phyloP scores from a whole-genome alignment of 1,139 yeast genomes.

The Blastobotrys aristatus region DNA sequence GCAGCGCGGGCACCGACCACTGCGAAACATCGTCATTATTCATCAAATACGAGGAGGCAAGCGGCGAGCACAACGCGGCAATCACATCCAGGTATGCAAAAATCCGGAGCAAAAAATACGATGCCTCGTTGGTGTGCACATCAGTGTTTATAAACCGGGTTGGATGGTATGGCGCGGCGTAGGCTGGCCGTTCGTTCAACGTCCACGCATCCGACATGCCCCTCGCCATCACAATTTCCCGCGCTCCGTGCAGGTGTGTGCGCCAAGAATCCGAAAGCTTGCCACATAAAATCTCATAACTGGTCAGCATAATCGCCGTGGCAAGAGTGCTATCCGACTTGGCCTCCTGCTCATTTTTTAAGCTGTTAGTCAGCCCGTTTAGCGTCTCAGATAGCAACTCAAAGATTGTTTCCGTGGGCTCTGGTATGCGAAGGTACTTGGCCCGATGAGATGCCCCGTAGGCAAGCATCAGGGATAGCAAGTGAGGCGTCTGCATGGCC shows the following conservation, averaged over 20 bases:
- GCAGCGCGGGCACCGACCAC: conserved; percentile 3
- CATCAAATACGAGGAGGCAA: conserved; percentile 27
- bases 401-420: conserved; percentile 45
- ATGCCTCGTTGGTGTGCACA: conserved; percentile 39
- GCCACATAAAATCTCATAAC: conserved; percentile 54
- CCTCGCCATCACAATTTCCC: conserved; percentile 60
- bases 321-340: conserved; percentile 66
- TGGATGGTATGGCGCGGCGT: conserved; percentile 26
- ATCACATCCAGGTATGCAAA: conserved; percentile 67
- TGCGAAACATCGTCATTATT: conserved; percentile 7
- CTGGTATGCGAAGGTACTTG: conserved; percentile 33
- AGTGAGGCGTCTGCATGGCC: conserved; percentile 54
- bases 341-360: conserved; percentile 49
- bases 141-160: conserved; percentile 23
- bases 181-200: neutral
- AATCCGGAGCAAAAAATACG: conserved; percentile 64
- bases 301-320: conserved; percentile 55
- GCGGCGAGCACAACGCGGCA: conserved; percentile 45
- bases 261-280: conserved; percentile 43
- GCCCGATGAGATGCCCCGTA: conserved; percentile 55
- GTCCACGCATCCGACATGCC: conserved; percentile 36
- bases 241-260: conserved; percentile 64
- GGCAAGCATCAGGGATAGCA: conserved; percentile 59
- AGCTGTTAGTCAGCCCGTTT: conserved; percentile 48
- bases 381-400: conserved; percentile 54